A percentile compares a stretch with the other conserved stretches of the same genome.
Conservation (phyloP, 805 yeast species). For the Candida tammaniensis region DNA sequence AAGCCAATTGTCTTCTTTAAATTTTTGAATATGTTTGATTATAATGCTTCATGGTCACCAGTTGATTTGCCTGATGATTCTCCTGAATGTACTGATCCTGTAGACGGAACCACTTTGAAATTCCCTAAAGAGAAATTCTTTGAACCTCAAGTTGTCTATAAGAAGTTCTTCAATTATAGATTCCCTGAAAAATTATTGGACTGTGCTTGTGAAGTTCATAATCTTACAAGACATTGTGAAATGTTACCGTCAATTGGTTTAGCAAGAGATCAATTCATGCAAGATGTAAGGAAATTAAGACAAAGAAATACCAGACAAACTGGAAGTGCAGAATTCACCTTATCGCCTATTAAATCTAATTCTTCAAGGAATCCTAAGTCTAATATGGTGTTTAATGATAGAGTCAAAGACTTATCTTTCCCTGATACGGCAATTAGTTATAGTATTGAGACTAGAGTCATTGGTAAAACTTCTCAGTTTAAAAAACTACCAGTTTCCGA, state of each 20-base stretch:
- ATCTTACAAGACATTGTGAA: conserved; percentile 32
- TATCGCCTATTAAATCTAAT: neutral
- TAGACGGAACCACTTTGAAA: conserved; percentile 27
- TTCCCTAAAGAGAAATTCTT: conserved; percentile 26
- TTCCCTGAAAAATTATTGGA: conserved; percentile 38
- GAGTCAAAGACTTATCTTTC: conserved; percentile 30
- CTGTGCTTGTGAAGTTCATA: conserved; percentile 32
- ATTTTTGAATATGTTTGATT: conserved; percentile 41
- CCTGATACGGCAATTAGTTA: conserved; percentile 32
- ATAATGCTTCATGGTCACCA: conserved; percentile 41
- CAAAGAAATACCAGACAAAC: conserved; percentile 20
- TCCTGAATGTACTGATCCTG: conserved; percentile 24
- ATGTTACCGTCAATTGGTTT: conserved; percentile 37
- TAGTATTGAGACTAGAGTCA: conserved; percentile 34
- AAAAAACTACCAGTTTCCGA: conserved; percentile 14
- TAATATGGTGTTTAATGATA: neutral
- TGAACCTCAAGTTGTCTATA: conserved; percentile 31
- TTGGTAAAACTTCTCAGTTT: conserved; percentile 36
- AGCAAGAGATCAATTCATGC: conserved; percentile 24
- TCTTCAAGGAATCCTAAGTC: neutral
- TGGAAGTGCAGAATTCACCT: conserved; percentile 5
- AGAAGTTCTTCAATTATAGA: conserved; percentile 38
- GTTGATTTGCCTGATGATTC: conserved; percentile 28
- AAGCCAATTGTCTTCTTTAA: conserved; percentile 21
- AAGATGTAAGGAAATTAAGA: conserved; percentile 22